Evolutionary conservation across 257 asterid genomes (phyloP).

Genomic region (Coffea canephora): DNA sequence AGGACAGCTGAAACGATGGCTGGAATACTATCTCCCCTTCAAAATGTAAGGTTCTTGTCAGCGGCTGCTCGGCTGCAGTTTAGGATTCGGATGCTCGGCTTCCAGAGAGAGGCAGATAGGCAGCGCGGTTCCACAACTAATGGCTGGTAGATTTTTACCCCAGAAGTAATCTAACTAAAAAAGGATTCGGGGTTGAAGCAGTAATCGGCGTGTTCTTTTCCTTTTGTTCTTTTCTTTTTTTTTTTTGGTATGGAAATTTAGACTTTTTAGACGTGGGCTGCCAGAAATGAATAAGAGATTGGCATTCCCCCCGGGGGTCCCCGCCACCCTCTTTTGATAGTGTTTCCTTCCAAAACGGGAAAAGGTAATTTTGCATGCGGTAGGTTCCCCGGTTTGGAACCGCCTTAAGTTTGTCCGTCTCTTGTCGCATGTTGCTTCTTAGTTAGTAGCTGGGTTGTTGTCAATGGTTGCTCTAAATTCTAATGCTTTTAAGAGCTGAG

Average conservation of each 20-base stretch:
- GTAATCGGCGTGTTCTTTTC: too few species aligned
- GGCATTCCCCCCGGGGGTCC: too few species aligned
- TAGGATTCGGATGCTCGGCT: conserved; percentile 25
- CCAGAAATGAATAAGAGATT: not conserved
- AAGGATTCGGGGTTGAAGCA: not conserved
- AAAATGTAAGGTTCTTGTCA: conserved; percentile 39
- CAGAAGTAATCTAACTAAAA: not conserved
- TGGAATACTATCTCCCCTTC: conserved; percentile 37
- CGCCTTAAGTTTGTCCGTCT: not conserved
- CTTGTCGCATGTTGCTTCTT: too few species aligned
- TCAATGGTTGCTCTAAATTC: not conserved
- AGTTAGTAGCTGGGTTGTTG: too few species aligned
- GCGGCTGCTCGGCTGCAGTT: conserved; percentile 36
- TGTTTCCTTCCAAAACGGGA: not conserved
- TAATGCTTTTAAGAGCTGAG: not conserved
- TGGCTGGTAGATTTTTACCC: conserved; percentile 15
- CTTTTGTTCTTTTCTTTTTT: not conserved
- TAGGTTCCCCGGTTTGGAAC: not conserved
- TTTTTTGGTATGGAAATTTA: too few species aligned
- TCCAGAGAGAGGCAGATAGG: conserved; percentile 28
- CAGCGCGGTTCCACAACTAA: not conserved
- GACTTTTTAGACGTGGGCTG: too few species aligned
- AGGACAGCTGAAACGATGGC: conserved; percentile 39
- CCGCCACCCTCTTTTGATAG: too few species aligned
- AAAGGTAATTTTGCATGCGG: not conserved